Conservation (phyloP, 192 early-diverging fungal genomes). For the Backusella macrospora region DNA sequence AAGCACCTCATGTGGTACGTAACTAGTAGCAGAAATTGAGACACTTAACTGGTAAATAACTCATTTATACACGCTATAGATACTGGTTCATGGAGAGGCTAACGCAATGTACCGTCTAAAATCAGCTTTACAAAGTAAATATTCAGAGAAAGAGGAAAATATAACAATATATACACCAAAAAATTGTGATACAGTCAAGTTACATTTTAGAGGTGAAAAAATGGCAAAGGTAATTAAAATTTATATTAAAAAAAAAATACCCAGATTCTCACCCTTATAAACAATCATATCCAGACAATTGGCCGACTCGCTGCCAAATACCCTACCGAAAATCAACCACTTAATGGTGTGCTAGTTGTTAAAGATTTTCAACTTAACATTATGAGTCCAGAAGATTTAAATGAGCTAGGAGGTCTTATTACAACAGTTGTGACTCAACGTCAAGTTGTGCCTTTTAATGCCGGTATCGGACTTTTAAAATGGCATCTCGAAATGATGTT, state of each 20-base stretch:
- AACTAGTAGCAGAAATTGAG: neutral
- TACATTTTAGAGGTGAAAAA: constrained; percentile 95
- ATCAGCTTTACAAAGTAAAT: constrained; percentile 83
- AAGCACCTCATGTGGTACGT: constrained; percentile 82
- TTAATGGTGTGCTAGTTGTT: constrained; percentile 82
- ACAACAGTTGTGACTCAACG: constrained; percentile 79
- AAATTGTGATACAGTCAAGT: constrained; percentile 86
- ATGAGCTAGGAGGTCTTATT: constrained; percentile 75
- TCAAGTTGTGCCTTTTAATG: constrained; percentile 74
- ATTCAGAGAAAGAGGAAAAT: constrained; percentile 74
- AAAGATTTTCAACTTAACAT: constrained; percentile 91
- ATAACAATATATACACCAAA: constrained; percentile 87
- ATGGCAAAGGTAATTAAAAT: constrained; percentile 74
- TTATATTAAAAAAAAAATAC: neutral
- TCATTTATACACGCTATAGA: constrained; percentile 35
- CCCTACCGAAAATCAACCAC: constrained; percentile 66
- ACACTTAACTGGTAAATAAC: neutral
- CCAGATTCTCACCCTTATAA: neutral
- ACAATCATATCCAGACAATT: constrained; percentile 56
- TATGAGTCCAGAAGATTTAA: constrained; percentile 79
- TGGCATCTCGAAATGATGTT: constrained; percentile 97
- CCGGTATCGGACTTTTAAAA: constrained; percentile 76
- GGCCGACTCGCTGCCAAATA: constrained; percentile 80
- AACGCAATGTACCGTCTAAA: constrained; percentile 92
- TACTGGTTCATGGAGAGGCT: constrained; percentile 94